Evolutionary conservation across 2,329 filamentous ascomycete genomes (phyloP), one percentile per base, ranked within the genome.

Genomic region (Diaporthe vexans): DNA sequence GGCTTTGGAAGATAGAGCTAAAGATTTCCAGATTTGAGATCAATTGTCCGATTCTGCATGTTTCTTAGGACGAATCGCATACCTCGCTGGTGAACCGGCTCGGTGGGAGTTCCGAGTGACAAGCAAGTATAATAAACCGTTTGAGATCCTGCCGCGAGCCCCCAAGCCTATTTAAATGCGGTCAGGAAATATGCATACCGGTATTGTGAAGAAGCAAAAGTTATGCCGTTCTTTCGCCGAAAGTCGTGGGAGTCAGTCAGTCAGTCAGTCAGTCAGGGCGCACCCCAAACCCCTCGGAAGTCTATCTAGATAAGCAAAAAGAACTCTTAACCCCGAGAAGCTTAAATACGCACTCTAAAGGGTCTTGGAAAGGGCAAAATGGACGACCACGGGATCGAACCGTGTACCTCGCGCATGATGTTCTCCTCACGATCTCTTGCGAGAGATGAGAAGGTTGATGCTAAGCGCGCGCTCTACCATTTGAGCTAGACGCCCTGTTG

Each of bases 401-500:
- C 70, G 57, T 72, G 57, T 54, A 63, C 70, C 70, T 72, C 70
- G 70, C 59, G 70, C 70, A 72, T n/a, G 46, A 51, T 4, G 46
- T 11, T 11, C 46, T 19, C 24, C 46, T 51, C 46, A 40, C 8
- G 4, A 17, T 51, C 15, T 13, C 43, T 46, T 21, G 43, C 19
- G 43, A n/a, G 46, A 8, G 21, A 63, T 9, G 48, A 48, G 57
- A 29, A 43, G 48, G 24, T 40, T 4, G 43, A 24, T 72, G 70
- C 70, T 72, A 72, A 72, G 70, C 70, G 59, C 70, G 70, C 70
- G 70, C 70, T 72, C 70, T 72, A 72, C 70, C 70, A 72, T 63
- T 52, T 72, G 70, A 72, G 70, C 70, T 72, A 72, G 70, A 72
- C 70, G 70, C 70, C 57, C 70, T 33, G n/a, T 54, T 33, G 4